Conservation (phyloP, 305 asterid species). For the Solanum hybrid region DNA sequence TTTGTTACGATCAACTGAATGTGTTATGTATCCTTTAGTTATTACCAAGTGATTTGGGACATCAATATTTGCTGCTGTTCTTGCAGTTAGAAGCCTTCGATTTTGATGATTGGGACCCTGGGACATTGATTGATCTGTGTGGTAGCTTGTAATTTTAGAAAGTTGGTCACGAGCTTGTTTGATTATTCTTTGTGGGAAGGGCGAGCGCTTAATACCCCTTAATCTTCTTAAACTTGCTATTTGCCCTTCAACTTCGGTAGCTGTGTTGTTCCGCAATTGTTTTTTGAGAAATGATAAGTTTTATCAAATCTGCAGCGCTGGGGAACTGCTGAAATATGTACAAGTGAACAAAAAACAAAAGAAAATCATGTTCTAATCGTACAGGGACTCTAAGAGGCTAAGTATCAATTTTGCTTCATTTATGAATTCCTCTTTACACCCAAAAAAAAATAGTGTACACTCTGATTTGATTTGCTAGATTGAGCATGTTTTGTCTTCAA, state of each 20-base stretch:
- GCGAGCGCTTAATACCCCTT: background rate
- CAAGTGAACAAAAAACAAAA: background rate
- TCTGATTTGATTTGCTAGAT: background rate
- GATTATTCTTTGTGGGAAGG: background rate
- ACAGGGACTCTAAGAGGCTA: background rate
- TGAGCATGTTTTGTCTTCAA: background rate
- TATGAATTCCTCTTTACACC: background rate
- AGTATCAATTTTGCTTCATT: background rate
- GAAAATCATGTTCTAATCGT: background rate
- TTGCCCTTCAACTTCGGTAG: background rate
- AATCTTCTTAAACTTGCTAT: background rate
- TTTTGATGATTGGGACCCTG: background rate
- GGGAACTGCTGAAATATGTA: background rate
- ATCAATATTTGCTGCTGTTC: background rate
- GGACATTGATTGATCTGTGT: background rate
- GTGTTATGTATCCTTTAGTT: background rate
- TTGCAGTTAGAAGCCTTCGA: background rate
- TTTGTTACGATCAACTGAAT: background rate
- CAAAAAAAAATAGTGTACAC: background rate
- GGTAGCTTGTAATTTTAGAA: background rate
- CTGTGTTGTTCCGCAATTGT: background rate
- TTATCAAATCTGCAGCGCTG: background rate
- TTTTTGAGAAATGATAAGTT: background rate
- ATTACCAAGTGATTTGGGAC: background rate
- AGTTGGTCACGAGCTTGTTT: background rate